Base-by-base conservation (phyloP, 108 stramenopile species). In the Aurantiochytrium sp. region DNA sequence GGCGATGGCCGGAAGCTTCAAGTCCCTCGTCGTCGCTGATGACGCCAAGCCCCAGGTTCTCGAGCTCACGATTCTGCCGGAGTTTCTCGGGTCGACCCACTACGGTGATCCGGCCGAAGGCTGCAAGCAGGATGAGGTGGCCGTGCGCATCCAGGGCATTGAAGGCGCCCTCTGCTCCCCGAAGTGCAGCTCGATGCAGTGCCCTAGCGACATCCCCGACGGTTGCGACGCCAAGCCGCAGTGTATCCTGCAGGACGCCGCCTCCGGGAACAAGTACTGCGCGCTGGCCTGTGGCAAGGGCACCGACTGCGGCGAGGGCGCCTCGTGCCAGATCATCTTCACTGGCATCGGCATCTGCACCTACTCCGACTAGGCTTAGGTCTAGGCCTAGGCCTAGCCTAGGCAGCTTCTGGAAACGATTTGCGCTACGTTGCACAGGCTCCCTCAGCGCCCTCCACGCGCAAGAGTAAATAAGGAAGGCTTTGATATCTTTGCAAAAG, bases 21-120 rank as follows among this genome's bases (percentile, higher is more conserved):
- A 65, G 59, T 24, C 59, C 10, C 59, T 65, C 34, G 3, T 65
- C 59, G 59, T 65, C n/a, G n/a, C n/a, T 30, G 59, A 65, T 27
- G 59, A 65, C 15, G 1, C 59, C 59, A 52, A 52, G 50, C 59
- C 59, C 32, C 22, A 65, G 34, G 8, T 65, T 19, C 15, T 65
- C 10, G 59, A 65, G 59, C 59, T 65, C 1, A 65, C 32, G 32
- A 65, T 65, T 27, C 12, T 65, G 59, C 59, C 59, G 27, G 59
- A 15, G 22, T 65, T 65, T 27, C 59, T 65, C 12, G 59, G 59
- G 1, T 8, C 22, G 22, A 65, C 32, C 22, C 73, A 81, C 39
- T 81, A 81, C 73, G 73, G 73, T 6, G 45, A 81, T 48, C 73
- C 73, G n/a, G n/a, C 42, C 39, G 73, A 81, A n/a, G 73, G 73